These are phyloP conservation scores for Parastagonospora nodorum DNA, from an alignment of 2,329 filamentous ascomycete species.

Conservation along the genomic window DNA sequence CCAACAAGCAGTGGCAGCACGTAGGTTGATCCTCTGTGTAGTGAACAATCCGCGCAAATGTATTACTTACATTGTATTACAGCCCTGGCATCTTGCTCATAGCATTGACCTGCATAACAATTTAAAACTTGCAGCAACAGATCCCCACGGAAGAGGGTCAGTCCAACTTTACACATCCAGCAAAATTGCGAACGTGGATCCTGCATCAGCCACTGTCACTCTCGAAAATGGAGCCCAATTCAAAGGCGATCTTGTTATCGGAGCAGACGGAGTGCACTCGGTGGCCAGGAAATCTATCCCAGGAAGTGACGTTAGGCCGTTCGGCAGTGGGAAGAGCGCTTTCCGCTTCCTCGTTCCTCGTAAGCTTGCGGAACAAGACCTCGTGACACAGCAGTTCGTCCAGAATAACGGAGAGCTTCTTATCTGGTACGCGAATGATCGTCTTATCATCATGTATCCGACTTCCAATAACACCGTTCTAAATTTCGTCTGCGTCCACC, in stretches of 20 bases:
- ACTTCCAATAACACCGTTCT: constrained; percentile 53
- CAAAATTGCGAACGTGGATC: constrained; percentile 53
- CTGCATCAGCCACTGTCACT: constrained; percentile 23
- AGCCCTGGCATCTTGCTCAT: constrained; percentile 60
- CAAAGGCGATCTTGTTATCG: constrained; percentile 57
- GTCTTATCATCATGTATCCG: constrained; percentile 55
- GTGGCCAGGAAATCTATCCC: constrained; percentile 29
- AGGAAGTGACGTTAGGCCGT: constrained; percentile 45
- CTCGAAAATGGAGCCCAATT: constrained; percentile 49
- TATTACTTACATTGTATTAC: no score
- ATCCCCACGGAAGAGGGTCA: constrained; percentile 39
- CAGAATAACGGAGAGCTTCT: constrained; percentile 47
- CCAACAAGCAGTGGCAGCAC: constrained; percentile 56
- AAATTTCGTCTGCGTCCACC: constrained; percentile 54
- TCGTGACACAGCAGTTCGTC: constrained; percentile 45
- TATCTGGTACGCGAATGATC: constrained; percentile 52
- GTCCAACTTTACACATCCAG: constrained; percentile 49
- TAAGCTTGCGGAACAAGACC: constrained; percentile 50
- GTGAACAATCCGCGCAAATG: no score
- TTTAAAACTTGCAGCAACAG: constrained; percentile 55
- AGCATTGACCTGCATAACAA: constrained; percentile 59
- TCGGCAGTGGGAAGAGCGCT: constrained; percentile 60
- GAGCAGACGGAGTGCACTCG: constrained; percentile 61
- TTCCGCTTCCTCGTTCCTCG: constrained; percentile 62
- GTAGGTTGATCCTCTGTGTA: no score